Conservation (phyloP, 306 rosid species). For the Hippophae rhamnoides region DNA sequence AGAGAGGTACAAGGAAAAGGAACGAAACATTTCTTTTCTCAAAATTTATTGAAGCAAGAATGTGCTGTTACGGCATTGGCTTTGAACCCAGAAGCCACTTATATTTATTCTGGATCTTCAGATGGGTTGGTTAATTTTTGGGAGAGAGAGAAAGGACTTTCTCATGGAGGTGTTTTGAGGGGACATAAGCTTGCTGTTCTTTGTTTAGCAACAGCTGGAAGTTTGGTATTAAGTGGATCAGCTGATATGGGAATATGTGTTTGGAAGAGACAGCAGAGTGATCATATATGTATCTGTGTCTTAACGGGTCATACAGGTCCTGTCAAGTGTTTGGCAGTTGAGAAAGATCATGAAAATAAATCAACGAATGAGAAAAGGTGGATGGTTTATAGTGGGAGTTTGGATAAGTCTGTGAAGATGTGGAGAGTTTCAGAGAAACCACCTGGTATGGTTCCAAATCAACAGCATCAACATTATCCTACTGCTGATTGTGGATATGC, state of each 20-base stretch:
- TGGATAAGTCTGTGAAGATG: constrained; percentile 87
- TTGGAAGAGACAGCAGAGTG: constrained; percentile 43
- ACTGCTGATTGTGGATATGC: constrained; percentile 1
- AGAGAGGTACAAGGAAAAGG: constrained; percentile 73
- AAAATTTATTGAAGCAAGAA: constrained; percentile 61
- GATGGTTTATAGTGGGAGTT: constrained; percentile 82
- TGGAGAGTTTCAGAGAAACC: constrained; percentile 60
- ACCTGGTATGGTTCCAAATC: not conserved
- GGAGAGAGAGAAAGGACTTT: constrained; percentile 36
- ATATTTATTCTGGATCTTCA: constrained; percentile 58
- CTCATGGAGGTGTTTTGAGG: constrained; percentile 45
- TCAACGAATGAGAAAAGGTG: constrained; percentile 27
- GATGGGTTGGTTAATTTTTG: constrained; percentile 70
- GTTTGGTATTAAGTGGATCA: constrained; percentile 60
- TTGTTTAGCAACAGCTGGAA: constrained; percentile 56
- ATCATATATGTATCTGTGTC: constrained; percentile 37
- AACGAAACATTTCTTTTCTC: constrained; percentile 73
- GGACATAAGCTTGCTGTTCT: constrained; percentile 72
- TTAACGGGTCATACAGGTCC: constrained; percentile 75
- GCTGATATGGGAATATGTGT: constrained; percentile 82
- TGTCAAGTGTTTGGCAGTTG: constrained; percentile 74
- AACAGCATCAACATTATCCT: constrained; percentile 4
- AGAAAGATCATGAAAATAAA: constrained; percentile 32
- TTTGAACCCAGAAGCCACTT: constrained; percentile 26
- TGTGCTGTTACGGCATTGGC: constrained; percentile 69